A percentile compares a stretch with the other conserved stretches of the same genome.
Evolutionary conservation across 768 basidiomycete species (phyloP).

Genomic region (Suillus variegatus): DNA sequence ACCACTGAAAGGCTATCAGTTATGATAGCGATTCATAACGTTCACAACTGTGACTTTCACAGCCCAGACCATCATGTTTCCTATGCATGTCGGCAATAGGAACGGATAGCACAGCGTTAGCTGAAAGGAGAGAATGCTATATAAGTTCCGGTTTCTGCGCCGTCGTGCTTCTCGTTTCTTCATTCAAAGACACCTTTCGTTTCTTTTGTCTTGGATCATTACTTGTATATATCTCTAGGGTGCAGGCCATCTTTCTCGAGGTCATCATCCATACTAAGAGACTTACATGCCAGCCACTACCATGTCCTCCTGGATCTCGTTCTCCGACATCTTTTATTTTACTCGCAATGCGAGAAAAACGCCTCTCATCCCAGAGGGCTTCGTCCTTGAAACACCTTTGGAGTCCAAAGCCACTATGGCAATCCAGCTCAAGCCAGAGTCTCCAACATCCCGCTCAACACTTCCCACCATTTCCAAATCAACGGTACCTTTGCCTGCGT

Average conservation of each 20-base stretch:
- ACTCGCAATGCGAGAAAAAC: background rate
- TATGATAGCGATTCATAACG: background rate
- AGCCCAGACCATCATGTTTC: background rate
- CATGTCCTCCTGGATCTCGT: background rate
- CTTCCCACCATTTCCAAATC: background rate
- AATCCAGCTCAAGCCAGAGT: background rate
- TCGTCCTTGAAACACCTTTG: constrained; percentile 1
- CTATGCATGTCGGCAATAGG: background rate
- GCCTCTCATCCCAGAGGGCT: constrained; percentile 2
- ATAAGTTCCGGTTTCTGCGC: background rate
- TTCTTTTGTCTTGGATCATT: background rate
- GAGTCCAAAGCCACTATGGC: background rate
- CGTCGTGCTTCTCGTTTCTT: background rate
- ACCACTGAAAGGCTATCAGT: too few species aligned
- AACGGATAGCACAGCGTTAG: background rate
- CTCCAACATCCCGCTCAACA: background rate
- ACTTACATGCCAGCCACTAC: background rate
- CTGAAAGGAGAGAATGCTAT: background rate
- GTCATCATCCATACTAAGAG: background rate
- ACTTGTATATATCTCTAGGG: background rate
- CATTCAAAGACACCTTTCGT: background rate
- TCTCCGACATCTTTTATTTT: background rate
- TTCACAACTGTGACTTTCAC: background rate
- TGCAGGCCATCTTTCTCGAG: background rate
- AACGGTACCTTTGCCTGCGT: too few species aligned